Evolutionary conservation across 495 filamentous ascomycete genomes (phyloP).

Genomic region (Xylaria scruposa): DNA sequence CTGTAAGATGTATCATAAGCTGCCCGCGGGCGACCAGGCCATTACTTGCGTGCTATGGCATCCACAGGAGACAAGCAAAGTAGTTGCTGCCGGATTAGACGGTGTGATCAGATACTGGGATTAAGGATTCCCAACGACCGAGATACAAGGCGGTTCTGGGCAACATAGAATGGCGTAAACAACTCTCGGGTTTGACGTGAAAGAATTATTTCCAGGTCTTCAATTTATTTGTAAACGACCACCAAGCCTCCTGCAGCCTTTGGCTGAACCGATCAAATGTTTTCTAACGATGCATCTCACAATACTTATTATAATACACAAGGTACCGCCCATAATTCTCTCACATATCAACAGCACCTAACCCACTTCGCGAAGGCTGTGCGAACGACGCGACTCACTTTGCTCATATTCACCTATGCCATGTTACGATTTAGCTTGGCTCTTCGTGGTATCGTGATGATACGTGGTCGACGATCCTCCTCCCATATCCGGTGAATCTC

Average conservation of each 20-base stretch:
- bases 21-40: constrained; percentile 78
- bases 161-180: background rate
- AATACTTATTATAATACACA: background rate
- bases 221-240: background rate
- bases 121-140: constrained; percentile 51
- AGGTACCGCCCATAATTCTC: constrained; percentile 8
- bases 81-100: constrained; percentile 88
- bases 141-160: background rate
- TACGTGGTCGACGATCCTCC: constrained; percentile 6
- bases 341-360: background rate
- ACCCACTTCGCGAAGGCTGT: background rate
- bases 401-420: background rate
- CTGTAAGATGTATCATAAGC: constrained; percentile 96
- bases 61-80: constrained; percentile 92
- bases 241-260: background rate
- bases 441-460: constrained; percentile 23
- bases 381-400: background rate
- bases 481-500: constrained; percentile 1
- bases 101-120: constrained; percentile 96
- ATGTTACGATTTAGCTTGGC: background rate
- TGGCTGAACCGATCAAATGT: background rate
- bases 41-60: constrained; percentile 89
- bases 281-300: background rate
- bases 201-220: background rate
- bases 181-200: background rate